phyloP scores from a whole-genome alignment of 23 red algal species.

The Chondrus crispus region DNA sequence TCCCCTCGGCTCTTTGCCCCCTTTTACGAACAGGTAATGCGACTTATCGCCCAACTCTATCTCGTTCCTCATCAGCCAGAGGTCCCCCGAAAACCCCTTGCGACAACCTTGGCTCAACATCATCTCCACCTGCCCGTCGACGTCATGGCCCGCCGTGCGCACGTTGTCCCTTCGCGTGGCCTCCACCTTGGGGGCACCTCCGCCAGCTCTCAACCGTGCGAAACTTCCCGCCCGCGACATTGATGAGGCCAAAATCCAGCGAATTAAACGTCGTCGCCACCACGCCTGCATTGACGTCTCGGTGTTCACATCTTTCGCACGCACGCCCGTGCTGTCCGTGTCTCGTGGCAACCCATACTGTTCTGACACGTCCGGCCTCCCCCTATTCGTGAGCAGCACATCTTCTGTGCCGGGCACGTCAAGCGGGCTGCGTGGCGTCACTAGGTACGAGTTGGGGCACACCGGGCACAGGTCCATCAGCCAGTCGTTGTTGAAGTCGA shows the following conservation, averaged over 20 bases:
- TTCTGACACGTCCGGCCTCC: neutral
- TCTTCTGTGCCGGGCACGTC: neutral
- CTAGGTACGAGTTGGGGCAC: neutral
- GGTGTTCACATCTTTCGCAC: slow-evolving; percentile 50
- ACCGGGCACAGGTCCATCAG: slow-evolving; percentile 28
- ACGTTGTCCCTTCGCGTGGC: slow-evolving; percentile 11
- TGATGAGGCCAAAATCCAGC: slow-evolving; percentile 29
- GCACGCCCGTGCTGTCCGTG: neutral
- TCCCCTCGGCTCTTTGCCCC: neutral
- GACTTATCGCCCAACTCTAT: neutral
- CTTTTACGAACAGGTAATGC: slow-evolving; percentile 9
- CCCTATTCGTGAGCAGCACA: slow-evolving; percentile 33
- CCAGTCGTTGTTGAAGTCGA: slow-evolving; percentile 55
- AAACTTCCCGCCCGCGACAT: slow-evolving; percentile 15
- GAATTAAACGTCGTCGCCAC: neutral
- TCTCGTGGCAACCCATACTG: neutral
- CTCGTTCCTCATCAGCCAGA: neutral
- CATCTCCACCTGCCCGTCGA: slow-evolving; percentile 43
- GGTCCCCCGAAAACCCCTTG: slow-evolving; percentile 2
- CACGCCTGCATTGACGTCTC: neutral
- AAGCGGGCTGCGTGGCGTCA: neutral
- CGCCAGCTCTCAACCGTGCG: neutral
- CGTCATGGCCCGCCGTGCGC: slow-evolving; percentile 16
- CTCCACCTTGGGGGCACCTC: neutral
- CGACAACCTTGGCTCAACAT: neutral